A percentile compares a stretch with the other conserved stretches of the same genome.
phyloP scores from a whole-genome alignment of 768 basidiomycete genomes.

The Goffeauzyma gilvescens region DNA sequence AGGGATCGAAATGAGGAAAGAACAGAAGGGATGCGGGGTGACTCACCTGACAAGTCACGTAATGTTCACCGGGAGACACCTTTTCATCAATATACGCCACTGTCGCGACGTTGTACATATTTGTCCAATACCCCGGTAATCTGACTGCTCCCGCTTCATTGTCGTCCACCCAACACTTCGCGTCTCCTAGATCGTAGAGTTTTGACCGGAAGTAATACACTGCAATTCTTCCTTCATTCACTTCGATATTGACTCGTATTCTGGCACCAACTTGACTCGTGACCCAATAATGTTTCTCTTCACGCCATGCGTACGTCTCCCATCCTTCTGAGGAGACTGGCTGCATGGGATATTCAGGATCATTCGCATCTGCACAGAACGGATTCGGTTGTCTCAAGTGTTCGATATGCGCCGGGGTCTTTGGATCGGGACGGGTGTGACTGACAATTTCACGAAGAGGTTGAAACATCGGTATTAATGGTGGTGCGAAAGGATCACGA shows the following conservation, averaged over 20 bases:
- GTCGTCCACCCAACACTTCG: slow-evolving; percentile 30
- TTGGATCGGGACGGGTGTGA: slow-evolving; percentile 16
- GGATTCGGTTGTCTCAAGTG: slow-evolving; percentile 22
- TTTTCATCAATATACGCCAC: slow-evolving; percentile 31
- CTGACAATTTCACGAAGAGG: slow-evolving; percentile 24
- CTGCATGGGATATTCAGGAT: slow-evolving; percentile 21
- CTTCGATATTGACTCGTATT: slow-evolving; percentile 28
- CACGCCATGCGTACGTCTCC: slow-evolving; percentile 25
- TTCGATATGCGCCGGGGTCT: slow-evolving; percentile 12
- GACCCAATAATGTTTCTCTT: slow-evolving; percentile 30
- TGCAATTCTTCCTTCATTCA: slow-evolving; percentile 26
- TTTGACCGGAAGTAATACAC: slow-evolving; percentile 28
- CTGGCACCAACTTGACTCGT: slow-evolving; percentile 17
- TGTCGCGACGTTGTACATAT: slow-evolving; percentile 26
- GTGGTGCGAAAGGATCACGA: slow-evolving; percentile 16
- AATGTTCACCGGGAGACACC: slow-evolving; percentile 28
- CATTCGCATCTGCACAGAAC: slow-evolving; percentile 31
- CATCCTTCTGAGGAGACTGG: slow-evolving; percentile 21
- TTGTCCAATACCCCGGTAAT: slow-evolving; percentile 23
- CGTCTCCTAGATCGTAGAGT: slow-evolving; percentile 23
- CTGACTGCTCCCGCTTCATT: slow-evolving; percentile 23
- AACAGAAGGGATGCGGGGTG: slow-evolving; percentile 12
- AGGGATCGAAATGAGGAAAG: neutral
- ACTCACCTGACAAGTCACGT: too few relatives aligned
- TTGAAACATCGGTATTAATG: slow-evolving; percentile 19